Evolutionary conservation across 225 moss, liverwort and hornwort species (phyloP), one percentile per base, ranked within the genome.

Genomic region (Bryoerythrophyllum caledonicum): DNA sequence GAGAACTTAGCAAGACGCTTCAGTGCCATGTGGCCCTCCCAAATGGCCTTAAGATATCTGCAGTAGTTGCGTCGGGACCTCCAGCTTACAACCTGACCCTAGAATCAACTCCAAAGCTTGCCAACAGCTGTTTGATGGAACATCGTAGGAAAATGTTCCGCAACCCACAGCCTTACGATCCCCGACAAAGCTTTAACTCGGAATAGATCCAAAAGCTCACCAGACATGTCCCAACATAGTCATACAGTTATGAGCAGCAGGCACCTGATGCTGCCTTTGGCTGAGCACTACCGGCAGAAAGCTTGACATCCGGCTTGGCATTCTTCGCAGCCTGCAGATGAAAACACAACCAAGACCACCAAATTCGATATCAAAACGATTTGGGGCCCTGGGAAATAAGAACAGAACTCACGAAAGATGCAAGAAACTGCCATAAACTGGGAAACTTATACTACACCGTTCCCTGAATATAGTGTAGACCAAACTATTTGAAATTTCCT

Each of bases 241-340:
- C 75, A 46, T n/a, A 48, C 68, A 35, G 60, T 76, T 84, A 84
- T 80, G 87, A 84, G 87, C 87, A 87, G 79, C 84, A 87, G 20
- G 87, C 71, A 76, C 94, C 82, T 17, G 89, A 80, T 34, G 94
- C 89, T 30, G 92, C 81, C 84, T 92, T 94, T 83, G 86, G 92
- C 77, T 83, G 91, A 72, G 83, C 78, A 75, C 78, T 80, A 44
- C 85, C 86, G n/a, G 86, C 82, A 43, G 77, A 76, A 71, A 85
- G 89, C 70, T 83, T 85, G 2, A 91, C 91, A 75, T 92, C 92
- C 11, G 88, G 83, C 69, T 84, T 94, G 80, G 86, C 86, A 78
- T 76, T 93, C 85, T 90, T 92, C 48, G 84, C 84, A 59, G 87
- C 81, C 74, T 88, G 82, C 73, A 73, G 15, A 73, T 14, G 69